Conservation (phyloP, 179 eudicot species). For the Beta corolliflora region DNA sequence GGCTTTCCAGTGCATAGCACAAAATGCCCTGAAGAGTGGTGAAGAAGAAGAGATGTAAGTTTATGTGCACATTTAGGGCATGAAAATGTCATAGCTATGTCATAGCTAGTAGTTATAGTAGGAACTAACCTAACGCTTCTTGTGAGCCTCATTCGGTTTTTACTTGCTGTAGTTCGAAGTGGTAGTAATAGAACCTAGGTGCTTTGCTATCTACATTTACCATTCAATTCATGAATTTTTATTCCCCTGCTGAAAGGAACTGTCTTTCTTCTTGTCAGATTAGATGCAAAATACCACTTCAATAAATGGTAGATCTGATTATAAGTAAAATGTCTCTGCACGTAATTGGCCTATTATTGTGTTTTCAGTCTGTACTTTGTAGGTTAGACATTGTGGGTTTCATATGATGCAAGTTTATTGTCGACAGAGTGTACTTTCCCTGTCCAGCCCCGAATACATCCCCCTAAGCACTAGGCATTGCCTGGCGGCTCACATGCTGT, state of each 20-base stretch:
- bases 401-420: not conserved
- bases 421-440: not conserved
- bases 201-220: not conserved
- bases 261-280: too few relatives aligned
- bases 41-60: conserved; percentile 83
- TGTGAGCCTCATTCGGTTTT: not conserved
- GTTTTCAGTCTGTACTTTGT: not conserved
- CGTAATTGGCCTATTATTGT: not conserved
- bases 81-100: not conserved
- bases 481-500: too few relatives aligned
- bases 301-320: not conserved
- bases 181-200: not conserved
- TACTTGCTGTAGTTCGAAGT: not conserved
- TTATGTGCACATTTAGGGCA: not conserved
- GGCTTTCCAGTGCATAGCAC: conserved; percentile 71
- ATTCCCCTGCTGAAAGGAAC: too few relatives aligned
- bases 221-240: not conserved
- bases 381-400: not conserved
- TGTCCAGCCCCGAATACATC: not conserved
- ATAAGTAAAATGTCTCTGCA: not conserved
- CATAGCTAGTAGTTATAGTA: not conserved
- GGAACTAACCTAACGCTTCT: not conserved
- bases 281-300: not conserved
- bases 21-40: conserved; percentile 63
- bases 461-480: too few relatives aligned